A percentile compares a stretch with the other conserved stretches of the same genome.
These are phyloP conservation scores for Lichtheimia corymbifera DNA, from an alignment of 371 early-diverging fungal genomes.

Conservation along the genomic window DNA sequence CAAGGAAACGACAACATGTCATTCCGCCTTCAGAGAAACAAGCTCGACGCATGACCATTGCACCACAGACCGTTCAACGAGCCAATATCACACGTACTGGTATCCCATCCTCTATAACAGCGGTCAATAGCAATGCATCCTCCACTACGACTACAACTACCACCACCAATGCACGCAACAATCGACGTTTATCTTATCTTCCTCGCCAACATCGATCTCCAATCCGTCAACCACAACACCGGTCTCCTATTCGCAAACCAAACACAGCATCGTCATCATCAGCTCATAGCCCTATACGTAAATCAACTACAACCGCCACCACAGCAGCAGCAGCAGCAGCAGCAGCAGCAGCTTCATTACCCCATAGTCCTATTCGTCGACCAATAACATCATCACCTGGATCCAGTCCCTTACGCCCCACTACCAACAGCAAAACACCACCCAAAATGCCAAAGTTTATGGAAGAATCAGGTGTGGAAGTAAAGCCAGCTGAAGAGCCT, in stretches of 20 bases:
- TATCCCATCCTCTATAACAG: background rate
- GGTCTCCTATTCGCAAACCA: too few relatives aligned
- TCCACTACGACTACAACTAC: constrained; percentile 1
- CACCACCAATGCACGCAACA: background rate
- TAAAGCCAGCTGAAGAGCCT: constrained; percentile 5
- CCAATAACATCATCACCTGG: background rate
- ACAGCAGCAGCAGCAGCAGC: background rate
- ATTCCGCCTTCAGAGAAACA: constrained; percentile 15
- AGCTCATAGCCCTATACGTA: too few relatives aligned
- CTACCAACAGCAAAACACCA: constrained; percentile 9
- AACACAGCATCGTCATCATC: too few relatives aligned
- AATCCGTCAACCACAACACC: background rate
- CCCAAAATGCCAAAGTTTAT: constrained; percentile 17
- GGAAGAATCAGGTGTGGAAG: constrained; percentile 15
- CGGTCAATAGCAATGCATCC: constrained; percentile 2
- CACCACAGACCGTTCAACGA: constrained; percentile 19
- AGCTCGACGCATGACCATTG: constrained; percentile 23
- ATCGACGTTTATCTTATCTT: constrained; percentile 8
- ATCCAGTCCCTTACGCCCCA: constrained; percentile 1
- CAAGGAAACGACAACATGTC: constrained; percentile 10
- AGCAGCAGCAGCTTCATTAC: background rate
- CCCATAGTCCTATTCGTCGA: too few relatives aligned
- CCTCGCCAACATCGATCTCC: constrained; percentile 8
- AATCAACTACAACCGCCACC: background rate
- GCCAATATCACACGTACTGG: constrained; percentile 7